phyloP scores from a whole-genome alignment of 805 yeast genomes.

The Candida krabiensis region DNA sequence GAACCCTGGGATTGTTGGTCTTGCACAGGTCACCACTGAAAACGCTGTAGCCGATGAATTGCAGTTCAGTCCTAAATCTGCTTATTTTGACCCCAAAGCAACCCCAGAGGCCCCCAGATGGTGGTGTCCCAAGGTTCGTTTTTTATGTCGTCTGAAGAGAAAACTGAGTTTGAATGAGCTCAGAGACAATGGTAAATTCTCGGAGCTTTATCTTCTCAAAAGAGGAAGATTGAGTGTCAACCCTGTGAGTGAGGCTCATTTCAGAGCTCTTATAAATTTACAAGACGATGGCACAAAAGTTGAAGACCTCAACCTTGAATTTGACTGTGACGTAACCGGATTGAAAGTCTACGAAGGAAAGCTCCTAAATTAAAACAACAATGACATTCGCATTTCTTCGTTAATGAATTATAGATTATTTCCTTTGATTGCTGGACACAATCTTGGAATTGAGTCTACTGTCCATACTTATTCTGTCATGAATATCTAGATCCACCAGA shows the following conservation, averaged over 20 bases:
- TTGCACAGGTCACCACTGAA: slow-evolving; percentile 35
- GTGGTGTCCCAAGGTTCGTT: slow-evolving; percentile 57
- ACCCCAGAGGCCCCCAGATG: slow-evolving; percentile 45
- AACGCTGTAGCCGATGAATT: slow-evolving; percentile 40
- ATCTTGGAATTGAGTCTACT: slow-evolving; percentile 53
- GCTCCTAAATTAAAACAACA: slow-evolving; percentile 4
- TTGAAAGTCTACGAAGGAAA: slow-evolving; percentile 8
- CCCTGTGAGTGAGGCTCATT: slow-evolving; percentile 47
- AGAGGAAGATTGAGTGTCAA: slow-evolving; percentile 52
- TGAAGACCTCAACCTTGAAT: slow-evolving; percentile 11
- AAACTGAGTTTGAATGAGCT: slow-evolving; percentile 43
- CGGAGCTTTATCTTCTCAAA: slow-evolving; percentile 45
- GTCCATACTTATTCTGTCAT: slow-evolving; percentile 82
- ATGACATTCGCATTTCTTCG: not conserved
- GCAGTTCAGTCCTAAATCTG: slow-evolving; percentile 42
- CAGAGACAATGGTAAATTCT: slow-evolving; percentile 31
- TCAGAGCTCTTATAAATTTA: slow-evolving; percentile 37
- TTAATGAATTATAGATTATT: not conserved
- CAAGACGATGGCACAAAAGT: slow-evolving; percentile 25
- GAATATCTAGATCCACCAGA: slow-evolving; percentile 65
- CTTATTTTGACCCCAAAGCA: slow-evolving; percentile 50
- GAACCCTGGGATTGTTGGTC: slow-evolving; percentile 55
- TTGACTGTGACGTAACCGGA: slow-evolving; percentile 20
- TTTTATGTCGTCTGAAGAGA: slow-evolving; percentile 41
- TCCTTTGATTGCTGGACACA: slow-evolving; percentile 11